These are phyloP conservation scores for Mortierella sp. DNA, from an alignment of 371 early-diverging fungal genomes.

Conservation along the genomic window DNA sequence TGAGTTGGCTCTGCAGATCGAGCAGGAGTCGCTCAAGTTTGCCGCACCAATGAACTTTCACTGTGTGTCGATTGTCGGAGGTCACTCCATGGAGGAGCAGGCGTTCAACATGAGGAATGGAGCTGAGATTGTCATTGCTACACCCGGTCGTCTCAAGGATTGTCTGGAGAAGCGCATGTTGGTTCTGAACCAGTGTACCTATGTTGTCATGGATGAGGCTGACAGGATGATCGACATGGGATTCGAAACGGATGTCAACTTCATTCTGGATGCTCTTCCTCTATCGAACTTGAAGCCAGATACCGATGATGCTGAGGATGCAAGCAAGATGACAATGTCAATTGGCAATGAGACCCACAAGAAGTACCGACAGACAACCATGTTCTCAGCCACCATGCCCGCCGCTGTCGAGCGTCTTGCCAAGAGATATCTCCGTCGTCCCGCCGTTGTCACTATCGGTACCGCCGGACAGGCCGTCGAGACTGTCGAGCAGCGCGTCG, in stretches of 20 bases:
- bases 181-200: constrained; percentile 87
- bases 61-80: constrained; percentile 95
- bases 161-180: constrained; percentile 87
- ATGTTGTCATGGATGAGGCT: constrained; percentile 97
- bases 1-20: constrained; percentile 97
- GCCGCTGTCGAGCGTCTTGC: constrained; percentile 95
- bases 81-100: constrained; percentile 92
- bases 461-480: constrained; percentile 97
- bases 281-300: constrained; percentile 92
- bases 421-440: constrained; percentile 89
- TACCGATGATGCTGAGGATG: constrained; percentile 77
- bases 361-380: constrained; percentile 96
- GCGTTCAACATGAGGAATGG: constrained; percentile 88
- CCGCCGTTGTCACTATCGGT: constrained; percentile 98
- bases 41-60: constrained; percentile 84
- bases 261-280: constrained; percentile 94
- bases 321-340: constrained; percentile 59
- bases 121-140: constrained; percentile 96
- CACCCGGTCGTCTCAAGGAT: constrained; percentile 97
- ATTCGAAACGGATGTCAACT: constrained; percentile 95
- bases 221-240: constrained; percentile 99
- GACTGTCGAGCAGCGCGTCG: constrained; percentile 95
- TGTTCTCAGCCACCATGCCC: constrained; percentile 99
- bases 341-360: constrained; percentile 56
- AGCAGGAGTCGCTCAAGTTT: constrained; percentile 91